These are phyloP conservation scores for Ophiostoma pallidulum DNA, from an alignment of 2,329 filamentous ascomycete species.

Conservation along the genomic window DNA sequence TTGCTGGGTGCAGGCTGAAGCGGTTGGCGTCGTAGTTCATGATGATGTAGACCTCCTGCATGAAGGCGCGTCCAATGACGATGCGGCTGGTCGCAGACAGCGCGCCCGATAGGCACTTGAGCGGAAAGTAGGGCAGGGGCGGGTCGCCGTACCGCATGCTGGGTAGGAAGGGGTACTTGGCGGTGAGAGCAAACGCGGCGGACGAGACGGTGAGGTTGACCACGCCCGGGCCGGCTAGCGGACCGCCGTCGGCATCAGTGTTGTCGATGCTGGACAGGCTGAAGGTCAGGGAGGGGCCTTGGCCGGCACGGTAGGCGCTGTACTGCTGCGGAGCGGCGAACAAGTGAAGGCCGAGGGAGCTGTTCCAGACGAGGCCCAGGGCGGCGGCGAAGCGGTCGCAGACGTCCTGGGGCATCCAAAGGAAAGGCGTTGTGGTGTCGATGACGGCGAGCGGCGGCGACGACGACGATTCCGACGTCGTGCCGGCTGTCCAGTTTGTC, in stretches of 20 bases:
- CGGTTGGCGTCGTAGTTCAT: conserved; percentile 44
- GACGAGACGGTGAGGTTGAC: conserved; percentile 47
- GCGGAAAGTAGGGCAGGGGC: conserved; percentile 53
- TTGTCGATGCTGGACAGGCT: conserved; percentile 47
- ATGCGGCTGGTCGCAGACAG: conserved; percentile 22
- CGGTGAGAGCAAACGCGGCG: conserved; percentile 38
- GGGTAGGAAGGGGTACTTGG: conserved; percentile 41
- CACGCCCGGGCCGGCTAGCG: too few relatives aligned
- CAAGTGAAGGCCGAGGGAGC: conserved; percentile 53
- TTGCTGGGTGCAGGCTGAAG: conserved; percentile 48
- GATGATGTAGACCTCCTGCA: conserved; percentile 58
- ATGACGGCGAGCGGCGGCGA: conserved; percentile 41
- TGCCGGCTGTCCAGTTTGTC: too few relatives aligned
- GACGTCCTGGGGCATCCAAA: conserved; percentile 51
- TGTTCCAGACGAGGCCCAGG: conserved; percentile 57
- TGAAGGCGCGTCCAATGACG: conserved; percentile 57
- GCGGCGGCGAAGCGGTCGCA: conserved; percentile 56
- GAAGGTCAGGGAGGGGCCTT: conserved; percentile 47
- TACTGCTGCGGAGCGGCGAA: conserved; percentile 49
- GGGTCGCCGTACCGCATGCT: conserved; percentile 35
- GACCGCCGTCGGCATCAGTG: conserved; percentile 34
- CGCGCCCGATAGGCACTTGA: conserved; percentile 39
- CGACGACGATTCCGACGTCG: too few relatives aligned
- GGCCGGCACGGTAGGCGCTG: conserved; percentile 32
- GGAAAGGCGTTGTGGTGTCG: conserved; percentile 54